A percentile compares a stretch with the other conserved stretches of the same genome.
These are phyloP conservation scores for Discostella pseudostelligera DNA, from an alignment of 108 stramenopile species.

Conservation along the genomic window DNA sequence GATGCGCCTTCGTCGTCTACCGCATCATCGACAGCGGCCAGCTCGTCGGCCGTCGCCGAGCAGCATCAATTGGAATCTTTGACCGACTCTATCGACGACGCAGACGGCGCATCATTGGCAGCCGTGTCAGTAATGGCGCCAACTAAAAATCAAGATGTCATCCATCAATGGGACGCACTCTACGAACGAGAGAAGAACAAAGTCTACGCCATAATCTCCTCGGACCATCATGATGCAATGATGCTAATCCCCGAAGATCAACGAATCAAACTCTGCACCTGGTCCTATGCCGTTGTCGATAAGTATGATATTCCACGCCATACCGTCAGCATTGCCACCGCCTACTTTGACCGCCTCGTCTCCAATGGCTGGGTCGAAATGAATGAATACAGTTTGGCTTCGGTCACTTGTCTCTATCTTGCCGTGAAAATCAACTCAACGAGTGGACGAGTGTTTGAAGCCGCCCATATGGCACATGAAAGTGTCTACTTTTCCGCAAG, in stretches of 20 bases:
- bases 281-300: neutral
- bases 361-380: neutral
- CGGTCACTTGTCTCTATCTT: conserved; percentile 1
- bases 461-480: neutral
- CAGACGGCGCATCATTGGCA: no score
- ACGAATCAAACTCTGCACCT: neutral
- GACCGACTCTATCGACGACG: no score
- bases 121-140: neutral
- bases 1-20: no score
- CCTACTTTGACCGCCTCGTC: conserved; percentile 11
- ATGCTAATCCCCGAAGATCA: no score
- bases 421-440: conserved; percentile 2
- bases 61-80: no score
- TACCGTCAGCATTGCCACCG: conserved; percentile 4
- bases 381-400: neutral
- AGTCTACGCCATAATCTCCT: neutral
- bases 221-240: no score
- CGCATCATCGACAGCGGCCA: no score
- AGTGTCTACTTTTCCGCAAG: neutral
- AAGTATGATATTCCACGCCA: conserved; percentile 2
- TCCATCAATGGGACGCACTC: conserved; percentile 14
- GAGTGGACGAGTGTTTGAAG: neutral
- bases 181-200: conserved; percentile 7
- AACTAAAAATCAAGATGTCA: neutral
- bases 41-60: no score